Conservation (phyloP, 208 protist genomes). For the Leptomonas seymouri region DNA sequence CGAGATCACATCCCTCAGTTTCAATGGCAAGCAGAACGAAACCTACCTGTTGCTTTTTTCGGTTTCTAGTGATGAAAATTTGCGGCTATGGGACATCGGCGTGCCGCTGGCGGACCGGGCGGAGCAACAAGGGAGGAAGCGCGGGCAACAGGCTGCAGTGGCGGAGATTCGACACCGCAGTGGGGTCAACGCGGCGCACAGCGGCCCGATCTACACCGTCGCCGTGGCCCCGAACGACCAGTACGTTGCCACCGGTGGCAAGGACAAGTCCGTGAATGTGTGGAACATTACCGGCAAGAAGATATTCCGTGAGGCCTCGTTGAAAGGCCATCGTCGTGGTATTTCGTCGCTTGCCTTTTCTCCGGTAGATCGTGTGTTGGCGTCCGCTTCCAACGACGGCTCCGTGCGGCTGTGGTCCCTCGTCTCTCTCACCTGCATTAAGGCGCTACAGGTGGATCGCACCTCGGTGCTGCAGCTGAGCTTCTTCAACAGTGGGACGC, state of each 20-base stretch:
- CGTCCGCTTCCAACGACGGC: slow-evolving; percentile 85
- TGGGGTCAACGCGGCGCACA: slow-evolving; percentile 81
- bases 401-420: slow-evolving; percentile 90
- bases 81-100: slow-evolving; percentile 87
- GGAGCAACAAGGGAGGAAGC: neutral
- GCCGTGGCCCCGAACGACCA: slow-evolving; percentile 90
- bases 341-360: slow-evolving; percentile 85
- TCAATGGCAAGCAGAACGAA: slow-evolving; percentile 71
- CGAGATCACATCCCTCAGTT: slow-evolving; percentile 79
- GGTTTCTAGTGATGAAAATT: slow-evolving; percentile 76
- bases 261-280: slow-evolving; percentile 86
- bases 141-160: neutral
- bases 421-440: slow-evolving; percentile 78
- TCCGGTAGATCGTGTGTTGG: slow-evolving; percentile 82
- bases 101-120: slow-evolving; percentile 29
- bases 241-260: slow-evolving; percentile 88
- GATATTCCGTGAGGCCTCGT: slow-evolving; percentile 67
- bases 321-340: slow-evolving; percentile 87
- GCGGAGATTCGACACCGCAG: slow-evolving; percentile 49
- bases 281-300: slow-evolving; percentile 85
- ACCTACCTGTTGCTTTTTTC: slow-evolving; percentile 79
- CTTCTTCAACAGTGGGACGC: slow-evolving; percentile 90
- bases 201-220: slow-evolving; percentile 74
- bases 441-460: slow-evolving; percentile 83
- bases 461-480: slow-evolving; percentile 76